Conservation (phyloP, 2,329 filamentous ascomycete genomes). For the Pseudogymnoascus sp. region DNA sequence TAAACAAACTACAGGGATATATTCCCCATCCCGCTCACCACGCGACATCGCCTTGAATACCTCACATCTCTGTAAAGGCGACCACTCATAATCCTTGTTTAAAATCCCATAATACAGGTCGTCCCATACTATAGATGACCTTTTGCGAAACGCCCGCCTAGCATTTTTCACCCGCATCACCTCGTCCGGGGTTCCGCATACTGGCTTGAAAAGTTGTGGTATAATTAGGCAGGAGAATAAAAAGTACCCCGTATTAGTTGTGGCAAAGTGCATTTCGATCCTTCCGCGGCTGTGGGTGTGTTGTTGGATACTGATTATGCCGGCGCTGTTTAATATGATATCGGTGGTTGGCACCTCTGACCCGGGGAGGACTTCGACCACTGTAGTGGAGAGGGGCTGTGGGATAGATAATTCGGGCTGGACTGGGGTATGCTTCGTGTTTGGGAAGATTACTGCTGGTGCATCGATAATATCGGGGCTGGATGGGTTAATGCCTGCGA, state of each 20-base stretch:
- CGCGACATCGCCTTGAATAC: neutral
- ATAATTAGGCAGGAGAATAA: neutral
- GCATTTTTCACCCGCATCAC: neutral
- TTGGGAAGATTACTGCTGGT: neutral
- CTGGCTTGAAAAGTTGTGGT: neutral
- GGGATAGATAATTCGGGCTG: neutral
- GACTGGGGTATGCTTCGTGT: neutral
- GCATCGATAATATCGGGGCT: neutral
- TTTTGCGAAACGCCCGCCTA: neutral
- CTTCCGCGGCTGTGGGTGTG: neutral
- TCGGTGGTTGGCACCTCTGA: neutral
- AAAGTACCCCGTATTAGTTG: neutral
- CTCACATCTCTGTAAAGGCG: neutral
- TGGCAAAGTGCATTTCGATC: neutral
- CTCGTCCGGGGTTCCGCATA: neutral
- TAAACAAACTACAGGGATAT: neutral
- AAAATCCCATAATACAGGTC: neutral
- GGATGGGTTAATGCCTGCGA: conserved; percentile 16
- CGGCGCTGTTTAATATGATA: neutral
- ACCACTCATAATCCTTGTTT: neutral
- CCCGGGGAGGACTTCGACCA: neutral
- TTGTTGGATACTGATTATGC: neutral
- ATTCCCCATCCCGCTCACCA: neutral
- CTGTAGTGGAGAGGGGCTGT: neutral
- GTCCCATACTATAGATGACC: neutral